Percentiles rank a stretch among this genome's conserved stretches.
These are phyloP conservation scores for Barnettozyma wickerhamii DNA, from an alignment of 805 yeast genomes.

Conservation along the genomic window DNA sequence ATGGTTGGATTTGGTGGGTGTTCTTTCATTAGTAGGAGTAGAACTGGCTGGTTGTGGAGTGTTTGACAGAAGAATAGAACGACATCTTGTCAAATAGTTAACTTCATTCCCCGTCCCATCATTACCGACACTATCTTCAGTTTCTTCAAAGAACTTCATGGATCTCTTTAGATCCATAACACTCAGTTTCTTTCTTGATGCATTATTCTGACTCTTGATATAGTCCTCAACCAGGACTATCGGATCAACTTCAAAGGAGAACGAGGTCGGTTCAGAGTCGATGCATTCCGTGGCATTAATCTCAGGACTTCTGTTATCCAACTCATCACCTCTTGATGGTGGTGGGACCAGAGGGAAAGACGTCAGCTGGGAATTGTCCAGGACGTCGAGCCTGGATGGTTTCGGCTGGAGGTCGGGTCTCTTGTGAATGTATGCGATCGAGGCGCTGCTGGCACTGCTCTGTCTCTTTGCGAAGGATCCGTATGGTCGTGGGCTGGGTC, in stretches of 20 bases:
- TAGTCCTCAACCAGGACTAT: constrained; percentile 55
- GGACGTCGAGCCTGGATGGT: constrained; percentile 33
- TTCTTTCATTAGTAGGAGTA: background rate
- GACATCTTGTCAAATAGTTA: background rate
- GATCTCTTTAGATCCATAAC: constrained; percentile 31
- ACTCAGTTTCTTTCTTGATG: constrained; percentile 27
- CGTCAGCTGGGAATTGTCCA: constrained; percentile 33
- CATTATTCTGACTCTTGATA: constrained; percentile 30
- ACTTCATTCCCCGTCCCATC: background rate
- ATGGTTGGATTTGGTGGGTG: constrained; percentile 1
- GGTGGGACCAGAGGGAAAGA: constrained; percentile 35
- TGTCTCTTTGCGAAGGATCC: background rate
- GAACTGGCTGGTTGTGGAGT: too few relatives aligned
- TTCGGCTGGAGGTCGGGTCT: background rate
- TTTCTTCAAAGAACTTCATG: constrained; percentile 11
- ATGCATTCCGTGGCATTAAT: constrained; percentile 14
- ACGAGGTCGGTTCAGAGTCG: constrained; percentile 12
- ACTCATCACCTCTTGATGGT: constrained; percentile 10
- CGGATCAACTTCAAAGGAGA: constrained; percentile 23
- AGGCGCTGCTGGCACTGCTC: background rate
- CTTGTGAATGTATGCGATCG: background rate
- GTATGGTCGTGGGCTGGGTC: too few relatives aligned
- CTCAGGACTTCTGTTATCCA: constrained; percentile 13
- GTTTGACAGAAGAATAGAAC: background rate
- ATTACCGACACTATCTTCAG: background rate